phyloP scores from a whole-genome alignment of 2,329 filamentous ascomycete genomes.

The Trichothecium roseum region DNA sequence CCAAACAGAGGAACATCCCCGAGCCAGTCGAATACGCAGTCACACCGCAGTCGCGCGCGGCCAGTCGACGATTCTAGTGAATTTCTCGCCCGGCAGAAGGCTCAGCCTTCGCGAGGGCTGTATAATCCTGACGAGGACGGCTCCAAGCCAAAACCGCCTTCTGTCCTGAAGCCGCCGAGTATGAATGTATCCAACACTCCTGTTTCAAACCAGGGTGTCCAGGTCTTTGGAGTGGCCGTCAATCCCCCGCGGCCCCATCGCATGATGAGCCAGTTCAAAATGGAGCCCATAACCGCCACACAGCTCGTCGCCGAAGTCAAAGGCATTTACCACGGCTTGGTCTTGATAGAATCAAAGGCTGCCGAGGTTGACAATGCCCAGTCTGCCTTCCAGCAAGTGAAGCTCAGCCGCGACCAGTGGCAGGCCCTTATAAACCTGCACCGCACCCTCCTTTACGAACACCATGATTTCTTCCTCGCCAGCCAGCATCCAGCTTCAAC shows the following conservation, averaged over 20 bases:
- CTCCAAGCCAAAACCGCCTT: background rate
- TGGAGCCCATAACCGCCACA: constrained; percentile 61
- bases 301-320: constrained; percentile 75
- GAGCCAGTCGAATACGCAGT: no score
- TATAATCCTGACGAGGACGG: constrained; percentile 16
- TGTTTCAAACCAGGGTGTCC: background rate
- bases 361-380: constrained; percentile 69
- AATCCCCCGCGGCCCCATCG: background rate
- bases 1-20: no score
- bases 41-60: no score
- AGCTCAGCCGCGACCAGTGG: constrained; percentile 62
- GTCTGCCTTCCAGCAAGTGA: constrained; percentile 23
- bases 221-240: background rate
- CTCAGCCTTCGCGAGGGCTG: constrained; percentile 12
- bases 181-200: background rate
- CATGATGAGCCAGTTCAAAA: constrained; percentile 41
- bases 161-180: background rate
- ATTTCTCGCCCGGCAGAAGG: background rate
- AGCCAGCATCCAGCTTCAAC: constrained; percentile 76
- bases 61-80: no score
- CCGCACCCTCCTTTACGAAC: constrained; percentile 68
- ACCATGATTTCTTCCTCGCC: constrained; percentile 79
- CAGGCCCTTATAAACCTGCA: constrained; percentile 76
- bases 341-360: constrained; percentile 80
- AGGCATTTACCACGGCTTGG: constrained; percentile 70